Percentiles rank a stretch among this genome's conserved stretches.
Evolutionary conservation across 1,284 basidiomycete genomes (phyloP).

Genomic region (Ceratobasidium sp.): DNA sequence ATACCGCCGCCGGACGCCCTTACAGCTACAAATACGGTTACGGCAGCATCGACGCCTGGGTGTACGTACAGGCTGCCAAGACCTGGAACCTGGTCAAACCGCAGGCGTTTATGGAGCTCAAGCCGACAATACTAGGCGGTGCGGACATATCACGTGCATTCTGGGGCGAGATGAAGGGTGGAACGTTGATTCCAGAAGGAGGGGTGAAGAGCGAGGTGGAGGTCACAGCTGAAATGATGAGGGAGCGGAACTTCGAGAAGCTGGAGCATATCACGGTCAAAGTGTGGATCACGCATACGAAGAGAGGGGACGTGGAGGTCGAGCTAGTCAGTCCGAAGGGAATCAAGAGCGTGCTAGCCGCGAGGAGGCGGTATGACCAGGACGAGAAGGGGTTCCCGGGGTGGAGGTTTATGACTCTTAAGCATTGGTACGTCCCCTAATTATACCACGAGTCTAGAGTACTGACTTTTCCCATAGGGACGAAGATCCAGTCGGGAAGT

Average conservation of each 20-base stretch:
- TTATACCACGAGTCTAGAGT: no score
- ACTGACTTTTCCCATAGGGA: no score
- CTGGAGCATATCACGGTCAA: slow-evolving; percentile 95
- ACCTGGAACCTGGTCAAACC: slow-evolving; percentile 93
- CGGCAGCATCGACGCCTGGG: slow-evolving; percentile 88
- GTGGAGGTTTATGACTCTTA: slow-evolving; percentile 98
- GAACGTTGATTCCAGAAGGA: slow-evolving; percentile 73
- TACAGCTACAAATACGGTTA: slow-evolving; percentile 99
- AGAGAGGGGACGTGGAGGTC: slow-evolving; percentile 94
- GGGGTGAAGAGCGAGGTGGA: slow-evolving; percentile 79
- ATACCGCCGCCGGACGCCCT: slow-evolving; percentile 79
- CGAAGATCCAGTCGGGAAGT: slow-evolving; percentile 92
- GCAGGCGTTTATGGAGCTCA: slow-evolving; percentile 89
- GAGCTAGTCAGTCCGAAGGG: slow-evolving; percentile 91
- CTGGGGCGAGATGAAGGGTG: slow-evolving; percentile 68
- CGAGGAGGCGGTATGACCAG: slow-evolving; percentile 77
- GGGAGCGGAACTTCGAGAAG: slow-evolving; percentile 83
- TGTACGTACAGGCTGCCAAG: slow-evolving; percentile 85
- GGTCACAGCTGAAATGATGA: slow-evolving; percentile 80
- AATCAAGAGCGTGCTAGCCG: slow-evolving; percentile 87
- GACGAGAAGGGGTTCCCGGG: slow-evolving; percentile 84
- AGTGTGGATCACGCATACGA: slow-evolving; percentile 92
- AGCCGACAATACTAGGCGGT: slow-evolving; percentile 75
- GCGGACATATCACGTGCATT: slow-evolving; percentile 68
- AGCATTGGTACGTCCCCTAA: slow-evolving; percentile 99